Conservation (phyloP, 306 rosid genomes). For the Echinosophora koreensis region DNA sequence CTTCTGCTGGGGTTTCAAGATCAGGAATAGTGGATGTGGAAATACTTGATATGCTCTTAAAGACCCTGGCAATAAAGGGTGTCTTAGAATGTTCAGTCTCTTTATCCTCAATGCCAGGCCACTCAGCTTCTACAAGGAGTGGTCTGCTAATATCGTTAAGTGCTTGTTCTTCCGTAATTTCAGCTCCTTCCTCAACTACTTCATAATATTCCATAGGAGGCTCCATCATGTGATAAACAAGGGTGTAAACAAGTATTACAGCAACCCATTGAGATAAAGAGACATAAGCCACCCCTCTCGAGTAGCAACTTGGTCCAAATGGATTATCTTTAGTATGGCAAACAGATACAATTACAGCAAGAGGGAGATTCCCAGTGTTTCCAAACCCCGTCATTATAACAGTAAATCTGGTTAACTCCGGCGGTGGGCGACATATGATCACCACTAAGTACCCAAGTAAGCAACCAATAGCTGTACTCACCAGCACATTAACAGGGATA, state of each 20-base stretch:
- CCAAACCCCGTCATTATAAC: slow-evolving; percentile 89
- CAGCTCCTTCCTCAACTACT: slow-evolving; percentile 70
- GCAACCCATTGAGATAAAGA: slow-evolving; percentile 91
- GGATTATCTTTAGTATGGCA: slow-evolving; percentile 76
- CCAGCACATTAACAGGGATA: slow-evolving; percentile 79
- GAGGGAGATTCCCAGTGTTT: slow-evolving; percentile 90
- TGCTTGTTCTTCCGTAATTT: slow-evolving; percentile 50
- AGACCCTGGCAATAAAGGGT: slow-evolving; percentile 75
- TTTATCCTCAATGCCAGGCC: slow-evolving; percentile 96
- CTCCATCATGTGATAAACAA: slow-evolving; percentile 98
- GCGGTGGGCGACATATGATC: slow-evolving; percentile 80
- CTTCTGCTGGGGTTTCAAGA: slow-evolving; percentile 52
- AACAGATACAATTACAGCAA: slow-evolving; percentile 83
- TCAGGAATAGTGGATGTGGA: slow-evolving; percentile 64
- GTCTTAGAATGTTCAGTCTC: slow-evolving; percentile 87
- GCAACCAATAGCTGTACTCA: slow-evolving; percentile 78
- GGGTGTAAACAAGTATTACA: slow-evolving; percentile 84
- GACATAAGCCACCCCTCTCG: slow-evolving; percentile 89
- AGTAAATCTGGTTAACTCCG: slow-evolving; percentile 67
- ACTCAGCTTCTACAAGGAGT: slow-evolving; percentile 92
- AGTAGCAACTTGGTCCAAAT: slow-evolving; percentile 74
- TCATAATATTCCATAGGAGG: slow-evolving; percentile 83
- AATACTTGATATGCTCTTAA: slow-evolving; percentile 62
- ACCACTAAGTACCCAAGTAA: slow-evolving; percentile 76
- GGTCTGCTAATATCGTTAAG: slow-evolving; percentile 72